phyloP scores from a whole-genome alignment of 495 filamentous ascomycete genomes.

The Aspergillus incahuasiensis region DNA sequence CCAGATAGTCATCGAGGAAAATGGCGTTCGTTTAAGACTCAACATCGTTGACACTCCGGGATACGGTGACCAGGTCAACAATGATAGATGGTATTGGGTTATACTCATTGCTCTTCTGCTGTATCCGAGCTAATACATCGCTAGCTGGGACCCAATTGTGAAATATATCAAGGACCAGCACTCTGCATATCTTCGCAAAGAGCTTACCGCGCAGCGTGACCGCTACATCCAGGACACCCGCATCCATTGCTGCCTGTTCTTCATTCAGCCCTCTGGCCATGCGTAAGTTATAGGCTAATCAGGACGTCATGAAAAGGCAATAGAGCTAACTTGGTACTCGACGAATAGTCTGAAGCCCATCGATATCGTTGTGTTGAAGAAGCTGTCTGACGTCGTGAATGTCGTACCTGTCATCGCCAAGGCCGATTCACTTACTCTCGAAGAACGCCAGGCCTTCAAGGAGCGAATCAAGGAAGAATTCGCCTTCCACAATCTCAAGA shows the following conservation, averaged over 20 bases:
- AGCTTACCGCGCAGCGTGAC: conserved; percentile 98
- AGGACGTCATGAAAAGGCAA: not conserved
- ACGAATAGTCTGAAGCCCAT: conserved; percentile 80
- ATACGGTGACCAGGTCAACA: conserved; percentile 79
- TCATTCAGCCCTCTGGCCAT: conserved; percentile 98
- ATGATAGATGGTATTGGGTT: conserved; percentile 62
- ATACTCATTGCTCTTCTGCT: not conserved
- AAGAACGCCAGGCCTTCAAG: conserved; percentile 95
- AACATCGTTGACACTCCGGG: conserved; percentile 80
- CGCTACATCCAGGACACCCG: conserved; percentile 98
- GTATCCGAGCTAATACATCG: conserved; percentile 24
- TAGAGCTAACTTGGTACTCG: not conserved
- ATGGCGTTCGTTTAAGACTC: conserved; percentile 70
- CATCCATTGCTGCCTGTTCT: conserved; percentile 99
- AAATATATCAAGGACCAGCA: conserved; percentile 99
- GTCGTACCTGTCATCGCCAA: conserved; percentile 99
- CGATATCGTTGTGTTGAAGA: conserved; percentile 98
- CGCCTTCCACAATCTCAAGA: conserved; percentile 98
- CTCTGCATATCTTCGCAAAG: conserved; percentile 98
- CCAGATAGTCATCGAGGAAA: conserved; percentile 86
- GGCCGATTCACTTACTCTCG: conserved; percentile 91
- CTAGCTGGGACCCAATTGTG: conserved; percentile 87
- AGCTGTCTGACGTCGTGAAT: conserved; percentile 97
- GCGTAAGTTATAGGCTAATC: conserved; percentile 49
- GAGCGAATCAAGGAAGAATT: conserved; percentile 99